phyloP scores from a whole-genome alignment of 176 grass and related monocot genomes.

The Phyllostachys edulis region DNA sequence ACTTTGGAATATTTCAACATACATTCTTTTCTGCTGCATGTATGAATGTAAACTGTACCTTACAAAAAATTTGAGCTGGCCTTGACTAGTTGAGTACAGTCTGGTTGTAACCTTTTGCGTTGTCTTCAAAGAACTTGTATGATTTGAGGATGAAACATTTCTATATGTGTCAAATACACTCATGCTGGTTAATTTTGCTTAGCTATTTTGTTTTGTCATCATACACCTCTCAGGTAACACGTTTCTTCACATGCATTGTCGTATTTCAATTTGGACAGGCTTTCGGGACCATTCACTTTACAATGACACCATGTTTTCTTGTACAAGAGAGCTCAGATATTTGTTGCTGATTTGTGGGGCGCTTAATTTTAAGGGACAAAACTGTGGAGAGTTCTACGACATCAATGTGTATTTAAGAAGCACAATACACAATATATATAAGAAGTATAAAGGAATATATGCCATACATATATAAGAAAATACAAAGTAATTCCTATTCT shows the following conservation, averaged over 20 bases:
- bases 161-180: neutral
- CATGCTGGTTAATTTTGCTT: neutral
- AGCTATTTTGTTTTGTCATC: neutral
- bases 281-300: conserved; percentile 95
- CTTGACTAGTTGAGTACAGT: neutral
- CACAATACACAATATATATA: no score
- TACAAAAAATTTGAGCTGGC: neutral
- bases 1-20: neutral
- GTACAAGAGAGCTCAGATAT: conserved; percentile 98
- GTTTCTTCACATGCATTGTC: neutral
- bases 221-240: neutral
- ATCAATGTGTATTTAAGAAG: no score
- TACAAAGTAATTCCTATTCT: no score
- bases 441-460: no score
- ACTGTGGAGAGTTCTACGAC: conserved; percentile 70
- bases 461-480: no score
- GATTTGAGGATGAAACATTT: neutral
- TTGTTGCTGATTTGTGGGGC: conserved; percentile 92
- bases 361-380: conserved; percentile 85
- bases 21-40: neutral
- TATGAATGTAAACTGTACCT: neutral
- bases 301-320: conserved; percentile 88
- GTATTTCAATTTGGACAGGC: conserved; percentile 38
- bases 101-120: neutral
- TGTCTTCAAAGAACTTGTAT: neutral